Evolutionary conservation across 2,329 filamentous ascomycete genomes (phyloP).

Genomic region (Coleophoma cylindrospora): DNA sequence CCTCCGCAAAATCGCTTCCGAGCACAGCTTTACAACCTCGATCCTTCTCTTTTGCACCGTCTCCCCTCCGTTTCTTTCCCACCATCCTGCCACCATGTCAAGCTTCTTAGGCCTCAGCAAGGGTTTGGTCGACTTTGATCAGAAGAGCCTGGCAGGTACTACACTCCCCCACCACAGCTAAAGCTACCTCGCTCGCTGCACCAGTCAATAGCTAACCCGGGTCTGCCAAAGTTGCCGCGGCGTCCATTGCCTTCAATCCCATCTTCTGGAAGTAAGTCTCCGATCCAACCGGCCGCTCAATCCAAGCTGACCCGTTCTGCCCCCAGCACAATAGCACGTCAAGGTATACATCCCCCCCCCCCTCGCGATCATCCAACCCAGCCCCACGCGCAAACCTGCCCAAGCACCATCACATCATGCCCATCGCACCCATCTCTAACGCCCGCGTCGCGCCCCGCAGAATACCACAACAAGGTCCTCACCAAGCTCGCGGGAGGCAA

Average conservation of each 20-base stretch:
- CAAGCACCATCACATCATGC: constrained; percentile 17
- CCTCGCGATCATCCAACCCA: background rate
- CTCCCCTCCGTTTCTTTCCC: background rate
- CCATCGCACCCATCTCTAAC: constrained; percentile 7
- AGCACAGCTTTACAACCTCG: no score
- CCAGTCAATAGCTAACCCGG: constrained; percentile 14
- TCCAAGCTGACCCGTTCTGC: background rate
- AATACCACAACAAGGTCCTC: constrained; percentile 86
- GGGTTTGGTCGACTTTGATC: constrained; percentile 53
- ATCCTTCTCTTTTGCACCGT: no score
- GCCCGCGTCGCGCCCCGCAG: constrained; percentile 37
- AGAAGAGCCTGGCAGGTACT: constrained; percentile 61
- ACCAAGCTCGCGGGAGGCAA: constrained; percentile 82
- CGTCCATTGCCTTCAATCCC: constrained; percentile 87
- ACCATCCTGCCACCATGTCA: constrained; percentile 15
- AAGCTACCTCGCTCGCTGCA: constrained; percentile 1
- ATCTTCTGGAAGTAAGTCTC: constrained; percentile 95
- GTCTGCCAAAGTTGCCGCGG: constrained; percentile 61
- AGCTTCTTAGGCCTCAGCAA: constrained; percentile 18
- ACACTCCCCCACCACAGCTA: constrained; percentile 22
- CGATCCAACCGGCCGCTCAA: constrained; percentile 5
- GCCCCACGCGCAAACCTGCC: constrained; percentile 6
- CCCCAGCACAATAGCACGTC: constrained; percentile 71
- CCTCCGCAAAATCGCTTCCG: no score
- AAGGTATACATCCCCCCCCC: constrained; percentile 48